Evolutionary conservation across 1,139 yeast genomes (phyloP).

Genomic region (Williopsis jadinii): DNA sequence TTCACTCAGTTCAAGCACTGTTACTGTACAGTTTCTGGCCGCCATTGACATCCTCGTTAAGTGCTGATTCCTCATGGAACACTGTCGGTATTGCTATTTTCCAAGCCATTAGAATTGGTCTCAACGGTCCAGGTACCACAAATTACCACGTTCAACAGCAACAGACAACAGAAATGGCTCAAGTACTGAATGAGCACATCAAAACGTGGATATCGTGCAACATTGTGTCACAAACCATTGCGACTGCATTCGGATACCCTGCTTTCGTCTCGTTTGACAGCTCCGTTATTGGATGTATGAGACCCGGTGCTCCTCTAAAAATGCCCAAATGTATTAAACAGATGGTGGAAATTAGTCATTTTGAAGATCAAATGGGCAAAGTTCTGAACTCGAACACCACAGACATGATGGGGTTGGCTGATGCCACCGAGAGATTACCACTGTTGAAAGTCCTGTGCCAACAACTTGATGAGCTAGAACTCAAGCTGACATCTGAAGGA

Average conservation of each 20-base stretch:
- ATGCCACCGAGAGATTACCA: conserved; percentile 66
- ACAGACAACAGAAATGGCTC: conserved; percentile 16
- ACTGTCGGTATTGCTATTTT: conserved; percentile 88
- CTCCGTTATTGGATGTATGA: conserved; percentile 49
- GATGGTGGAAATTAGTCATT: conserved; percentile 75
- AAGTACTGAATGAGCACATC: conserved; percentile 54
- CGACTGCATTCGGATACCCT: conserved; percentile 91
- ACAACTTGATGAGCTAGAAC: conserved; percentile 71
- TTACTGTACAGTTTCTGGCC: conserved; percentile 91
- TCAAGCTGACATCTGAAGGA: conserved; percentile 33
- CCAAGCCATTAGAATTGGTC: conserved; percentile 85
- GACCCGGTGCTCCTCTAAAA: conserved; percentile 33
- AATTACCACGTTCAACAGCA: conserved; percentile 24
- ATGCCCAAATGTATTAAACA: conserved; percentile 60
- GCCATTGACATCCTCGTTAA: conserved; percentile 83
- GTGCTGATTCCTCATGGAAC: conserved; percentile 95
- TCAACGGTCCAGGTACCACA: conserved; percentile 66
- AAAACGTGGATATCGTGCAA: conserved; percentile 94
- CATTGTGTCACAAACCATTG: conserved; percentile 80
- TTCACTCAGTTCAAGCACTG: conserved; percentile 90
- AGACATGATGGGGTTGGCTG: conserved; percentile 57
- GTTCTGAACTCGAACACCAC: conserved; percentile 68
- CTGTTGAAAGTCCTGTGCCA: conserved; percentile 60
- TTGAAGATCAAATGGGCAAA: conserved; percentile 79
- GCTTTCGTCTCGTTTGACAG: conserved; percentile 84